Base-by-base conservation (phyloP, 2,329 filamentous ascomycete species). In the Lizonia empirigonia region DNA sequence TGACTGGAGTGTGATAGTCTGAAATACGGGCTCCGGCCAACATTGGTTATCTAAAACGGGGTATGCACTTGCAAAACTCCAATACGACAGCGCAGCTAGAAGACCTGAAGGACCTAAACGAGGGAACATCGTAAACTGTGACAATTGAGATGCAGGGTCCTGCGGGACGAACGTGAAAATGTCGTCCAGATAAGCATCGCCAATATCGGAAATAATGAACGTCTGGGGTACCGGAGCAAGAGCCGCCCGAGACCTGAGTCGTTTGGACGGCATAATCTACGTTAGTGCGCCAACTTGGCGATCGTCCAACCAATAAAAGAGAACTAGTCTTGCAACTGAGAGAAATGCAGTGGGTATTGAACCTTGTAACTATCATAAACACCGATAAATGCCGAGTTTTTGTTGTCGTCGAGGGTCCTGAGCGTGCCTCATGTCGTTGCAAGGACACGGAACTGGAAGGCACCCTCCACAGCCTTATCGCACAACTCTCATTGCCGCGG, bases 301-400 rank as follows among this genome's bases (percentile, higher is more conserved):
- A 23, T 19, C 19, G 16, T 16, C 37, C 24, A 12, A 22, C 7
- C 20, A 23, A 16, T 13, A 30, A n/a, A n/a, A 7, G 22, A n/a
- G 19, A n/a, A 33, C 13, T 13, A n/a, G 9, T 12, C n/a, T 15
- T 23, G 18, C n/a, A n/a, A 19, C 5, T 36, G 37, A 29, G 23
- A 29, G 39, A 47, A 55, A 49, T 44, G 49, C 32, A 58, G 53
- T 59, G 55, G 57, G 57, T 60, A 60, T 60, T 58, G 54, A 59
- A 50, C 53, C 53, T 49, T 47, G 48, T 46, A 50, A 53, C 54
- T 58, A 58, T 59, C 55, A 50, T 64, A 47, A 65, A 63, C 62
- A 60, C 62, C 60, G 37, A 38, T 33, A 19, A 63, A 65, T 65
- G 60, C 62, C 58, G 36, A 39, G 41, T 39, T n/a, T n/a, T n/a